Conservation (phyloP, 2,329 filamentous ascomycete species). For the Fusarium pseudonygamai region DNA sequence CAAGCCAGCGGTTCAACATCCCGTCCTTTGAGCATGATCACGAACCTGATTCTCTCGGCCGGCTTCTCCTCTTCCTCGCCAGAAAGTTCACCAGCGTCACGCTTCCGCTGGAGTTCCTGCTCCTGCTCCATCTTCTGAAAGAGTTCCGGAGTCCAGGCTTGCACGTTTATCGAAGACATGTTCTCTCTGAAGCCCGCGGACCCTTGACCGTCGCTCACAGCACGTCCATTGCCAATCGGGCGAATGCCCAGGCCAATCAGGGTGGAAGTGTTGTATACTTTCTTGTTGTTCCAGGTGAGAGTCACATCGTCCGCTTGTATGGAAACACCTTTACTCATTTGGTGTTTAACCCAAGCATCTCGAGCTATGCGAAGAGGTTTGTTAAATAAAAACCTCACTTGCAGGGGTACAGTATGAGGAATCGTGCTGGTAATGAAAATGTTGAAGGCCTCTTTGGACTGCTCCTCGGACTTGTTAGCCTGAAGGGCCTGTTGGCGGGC, state of each 20-base stretch:
- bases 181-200: constrained; percentile 72
- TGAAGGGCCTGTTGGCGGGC: constrained; percentile 41
- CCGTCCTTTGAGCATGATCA: constrained; percentile 64
- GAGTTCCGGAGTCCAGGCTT: constrained; percentile 77
- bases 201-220: constrained; percentile 48
- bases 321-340: constrained; percentile 56
- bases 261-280: constrained; percentile 80
- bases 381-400: constrained; percentile 70
- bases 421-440: constrained; percentile 70
- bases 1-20: constrained; percentile 61
- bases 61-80: constrained; percentile 46
- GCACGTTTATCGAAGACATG: constrained; percentile 78
- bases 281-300: constrained; percentile 80
- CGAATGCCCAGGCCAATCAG: constrained; percentile 73
- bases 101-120: constrained; percentile 58
- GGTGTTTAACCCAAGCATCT: constrained; percentile 73
- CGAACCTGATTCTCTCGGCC: constrained; percentile 51
- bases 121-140: constrained; percentile 61
- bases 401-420: constrained; percentile 60
- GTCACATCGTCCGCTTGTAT: constrained; percentile 64
- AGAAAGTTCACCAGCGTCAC: constrained; percentile 52
- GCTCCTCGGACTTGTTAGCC: constrained; percentile 15
- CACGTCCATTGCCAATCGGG: constrained; percentile 53
- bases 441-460: constrained; percentile 40
- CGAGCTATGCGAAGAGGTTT: constrained; percentile 75